Base-by-base conservation (phyloP, 192 early-diverging fungal species). In the Coemansia sp. region DNA sequence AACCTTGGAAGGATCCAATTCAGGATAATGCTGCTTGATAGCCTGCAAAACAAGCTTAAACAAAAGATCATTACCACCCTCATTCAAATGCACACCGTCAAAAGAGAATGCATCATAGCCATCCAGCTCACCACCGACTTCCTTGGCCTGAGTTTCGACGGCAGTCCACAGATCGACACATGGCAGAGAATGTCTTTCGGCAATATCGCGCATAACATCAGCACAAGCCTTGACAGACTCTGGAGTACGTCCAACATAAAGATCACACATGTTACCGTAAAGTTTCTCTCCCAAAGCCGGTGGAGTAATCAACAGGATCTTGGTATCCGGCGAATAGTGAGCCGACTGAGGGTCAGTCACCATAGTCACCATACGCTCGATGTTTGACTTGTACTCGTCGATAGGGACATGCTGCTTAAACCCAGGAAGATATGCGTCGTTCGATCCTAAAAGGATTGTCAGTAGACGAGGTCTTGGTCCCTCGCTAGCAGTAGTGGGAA, bases 81-180 rank as follows among this genome's bases (percentile, higher is more conserved):
- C 72, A 42, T 74, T 84, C 7, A 84, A 61, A 27, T 84, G 82
- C 42, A 84, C 57, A 1, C 74, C 82, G 31, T 84, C 82, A 20
- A 20, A 60, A 51, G 63, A 15, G 41, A 51, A 79, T 16, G 49
- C 47, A 12, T 71, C 77, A 16, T 74, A 74, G 8, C 72, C 68
- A 8, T 67, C 73, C 41, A 62, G 49, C 43, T 65, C 51, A 0
- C 31, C 16, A 11, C 5, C 42, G 2, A 2, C 31, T 18, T 33
- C 46, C 7, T 34, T 43, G 11, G 38, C 61, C 7, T 12, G 55
- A 0, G 13, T 13, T 46, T 83, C 76, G 13, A 78, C 73, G 11
- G 71, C 82, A 3, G 71, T 13, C 77, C 77, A 84, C 68, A 84
- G 9, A 34, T 84, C 82, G 12, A 79, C 73, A 33, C 66, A 70